phyloP scores from a whole-genome alignment of 495 filamentous ascomycete genomes.

The Daldinia concentrica region DNA sequence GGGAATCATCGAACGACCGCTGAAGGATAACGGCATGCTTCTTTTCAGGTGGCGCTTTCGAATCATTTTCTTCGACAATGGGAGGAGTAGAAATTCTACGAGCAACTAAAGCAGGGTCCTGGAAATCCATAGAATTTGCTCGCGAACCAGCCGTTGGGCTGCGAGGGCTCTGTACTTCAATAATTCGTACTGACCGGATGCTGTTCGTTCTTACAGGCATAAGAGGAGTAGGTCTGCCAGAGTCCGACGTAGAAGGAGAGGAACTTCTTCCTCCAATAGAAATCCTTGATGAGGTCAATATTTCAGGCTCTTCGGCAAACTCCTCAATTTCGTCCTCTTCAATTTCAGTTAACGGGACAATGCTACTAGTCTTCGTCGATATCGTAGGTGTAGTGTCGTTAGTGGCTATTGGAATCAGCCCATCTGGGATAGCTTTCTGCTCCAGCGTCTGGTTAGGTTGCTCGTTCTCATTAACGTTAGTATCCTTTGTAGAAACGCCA shows the following conservation, averaged over 20 bases:
- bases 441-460: conserved; percentile 2
- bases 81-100: conserved; percentile 54
- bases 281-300: conserved; percentile 64
- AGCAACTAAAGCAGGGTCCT: conserved; percentile 42
- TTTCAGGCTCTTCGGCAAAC: conserved; percentile 61
- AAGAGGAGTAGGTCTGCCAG: conserved; percentile 50
- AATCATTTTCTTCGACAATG: conserved; percentile 49
- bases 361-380: conserved; percentile 14
- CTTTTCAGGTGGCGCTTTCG: conserved; percentile 11
- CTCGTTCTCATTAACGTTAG: neutral
- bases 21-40: conserved; percentile 29
- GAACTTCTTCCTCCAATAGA: conserved; percentile 59
- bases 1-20: conserved; percentile 22
- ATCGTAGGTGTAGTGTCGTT: conserved; percentile 28
- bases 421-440: neutral
- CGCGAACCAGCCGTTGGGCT: conserved; percentile 55
- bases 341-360: conserved; percentile 26
- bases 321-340: conserved; percentile 55
- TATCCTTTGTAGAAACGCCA: conserved; percentile 5
- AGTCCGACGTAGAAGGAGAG: conserved; percentile 52
- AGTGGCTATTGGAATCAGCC: conserved; percentile 28
- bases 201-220: conserved; percentile 58
- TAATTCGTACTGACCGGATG: conserved; percentile 61
- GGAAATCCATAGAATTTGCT: conserved; percentile 52
- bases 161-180: conserved; percentile 61